Evolutionary conservation across 805 yeast genomes (phyloP), one percentile per base, ranked within the genome.

Genomic region (Torulaspora gathmanii): DNA sequence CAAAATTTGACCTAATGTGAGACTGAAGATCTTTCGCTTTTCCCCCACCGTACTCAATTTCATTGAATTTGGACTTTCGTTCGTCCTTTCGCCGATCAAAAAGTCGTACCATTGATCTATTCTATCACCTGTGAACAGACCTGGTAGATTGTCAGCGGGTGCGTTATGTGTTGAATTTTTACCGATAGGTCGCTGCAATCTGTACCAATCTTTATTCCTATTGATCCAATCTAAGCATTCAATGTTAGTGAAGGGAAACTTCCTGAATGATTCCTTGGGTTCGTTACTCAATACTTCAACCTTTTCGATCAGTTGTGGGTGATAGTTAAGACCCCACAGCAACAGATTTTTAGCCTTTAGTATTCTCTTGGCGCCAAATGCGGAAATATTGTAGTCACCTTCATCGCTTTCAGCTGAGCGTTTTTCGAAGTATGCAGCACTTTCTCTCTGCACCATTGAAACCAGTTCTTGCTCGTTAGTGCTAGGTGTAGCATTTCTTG

Each of bases 281-380:
- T 47, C 43, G 5, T 41, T 37, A 28, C 47, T 42, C n/a, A 35
- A 19, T 13, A 45, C 35, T 19, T 46, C 40, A 2, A 53, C 35
- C 5, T 29, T 31, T 44, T 53, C 56, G 3, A 35, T 22, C 4
- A 41, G 25, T 30, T 55, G 60, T 9, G 60, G 60, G 28, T 44
- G 47, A 28, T 53, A 56, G n/a, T 54, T 40, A 12, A 53, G 27
- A 7, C 54, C 58, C 63, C 66, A 60, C 9, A 55, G 36, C 7
- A 58, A 45, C 25, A 64, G 42, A 33, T 51, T 53, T 31, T 54
- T 52, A 5, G 66, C 64, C 25, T 52, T 51, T 2, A 38, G 37
- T 9, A 63, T 44, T 19, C 63, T 52, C 45, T 60, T 62, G 16
- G 37, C 41, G 8, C 67, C 67, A 27, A 64, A 52, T 11, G 65